phyloP scores from a whole-genome alignment of 2,329 filamentous ascomycete species.

The Sclerotinia spermophila region DNA sequence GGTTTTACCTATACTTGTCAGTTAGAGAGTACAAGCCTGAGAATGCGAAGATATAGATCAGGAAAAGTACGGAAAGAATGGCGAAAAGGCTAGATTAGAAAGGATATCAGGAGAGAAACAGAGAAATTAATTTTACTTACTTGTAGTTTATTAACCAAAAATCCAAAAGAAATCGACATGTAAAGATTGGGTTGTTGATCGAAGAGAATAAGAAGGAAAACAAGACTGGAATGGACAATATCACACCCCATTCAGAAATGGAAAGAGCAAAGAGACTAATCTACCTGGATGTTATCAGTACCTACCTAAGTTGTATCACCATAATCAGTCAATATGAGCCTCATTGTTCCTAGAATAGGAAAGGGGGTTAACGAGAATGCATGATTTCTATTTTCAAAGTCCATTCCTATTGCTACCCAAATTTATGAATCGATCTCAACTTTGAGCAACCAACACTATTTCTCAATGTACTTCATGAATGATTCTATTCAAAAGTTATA shows the following conservation, averaged over 20 bases:
- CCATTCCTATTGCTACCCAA: background rate
- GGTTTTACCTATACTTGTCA: background rate
- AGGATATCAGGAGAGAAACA: background rate
- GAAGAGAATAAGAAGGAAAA: background rate
- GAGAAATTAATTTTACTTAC: background rate
- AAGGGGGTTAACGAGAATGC: background rate
- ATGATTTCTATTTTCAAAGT: background rate
- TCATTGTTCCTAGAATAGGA: background rate
- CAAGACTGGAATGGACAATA: background rate
- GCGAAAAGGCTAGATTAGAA: background rate
- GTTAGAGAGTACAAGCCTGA: background rate
- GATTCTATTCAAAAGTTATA: background rate
- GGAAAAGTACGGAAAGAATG: background rate
- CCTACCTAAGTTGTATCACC: background rate
- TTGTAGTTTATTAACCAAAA: slow-evolving; percentile 8
- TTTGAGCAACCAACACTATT: background rate
- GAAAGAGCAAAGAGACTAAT: background rate
- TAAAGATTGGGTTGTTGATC: background rate
- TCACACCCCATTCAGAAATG: background rate
- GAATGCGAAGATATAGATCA: background rate
- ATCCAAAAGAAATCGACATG: background rate
- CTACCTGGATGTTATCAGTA: background rate
- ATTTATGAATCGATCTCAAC: background rate
- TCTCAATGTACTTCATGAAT: no score
- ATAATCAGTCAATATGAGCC: background rate